A percentile compares a stretch with the other conserved stretches of the same genome.
Evolutionary conservation across 345 rosid genomes (phyloP).

Genomic region (Linum trigynum): DNA sequence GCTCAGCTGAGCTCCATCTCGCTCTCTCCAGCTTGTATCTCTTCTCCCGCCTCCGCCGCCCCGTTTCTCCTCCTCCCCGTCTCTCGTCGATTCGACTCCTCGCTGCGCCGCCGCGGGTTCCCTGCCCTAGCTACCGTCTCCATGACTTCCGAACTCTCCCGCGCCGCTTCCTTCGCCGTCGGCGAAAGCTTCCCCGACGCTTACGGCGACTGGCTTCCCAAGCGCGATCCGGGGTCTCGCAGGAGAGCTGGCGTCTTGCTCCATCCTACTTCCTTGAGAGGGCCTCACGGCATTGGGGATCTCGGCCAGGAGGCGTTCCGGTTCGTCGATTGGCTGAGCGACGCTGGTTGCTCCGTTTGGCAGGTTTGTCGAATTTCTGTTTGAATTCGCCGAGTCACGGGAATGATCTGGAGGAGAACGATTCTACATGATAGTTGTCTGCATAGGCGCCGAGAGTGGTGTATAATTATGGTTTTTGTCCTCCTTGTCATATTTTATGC

Average conservation of each 20-base stretch:
- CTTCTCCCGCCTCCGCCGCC: not conserved
- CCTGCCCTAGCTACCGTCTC: conserved; percentile 6
- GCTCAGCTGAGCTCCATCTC: not conserved
- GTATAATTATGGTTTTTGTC: not conserved
- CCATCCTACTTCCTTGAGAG: conserved; percentile 83
- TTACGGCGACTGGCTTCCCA: conserved; percentile 52
- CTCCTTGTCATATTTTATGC: not conserved
- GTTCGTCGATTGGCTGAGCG: conserved; percentile 83
- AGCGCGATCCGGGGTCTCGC: conserved; percentile 25
- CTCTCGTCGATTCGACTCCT: not conserved
- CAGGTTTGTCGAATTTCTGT: conserved; percentile 33
- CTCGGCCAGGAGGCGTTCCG: conserved; percentile 66
- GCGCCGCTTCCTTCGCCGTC: conserved; percentile 22
- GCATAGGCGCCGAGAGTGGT: too few relatives aligned
- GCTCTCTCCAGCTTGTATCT: not conserved
- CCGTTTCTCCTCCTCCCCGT: not conserved
- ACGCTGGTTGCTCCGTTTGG: conserved; percentile 85
- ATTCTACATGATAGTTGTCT: too few relatives aligned
- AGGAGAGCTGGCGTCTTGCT: conserved; percentile 85
- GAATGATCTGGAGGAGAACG: too few relatives aligned
- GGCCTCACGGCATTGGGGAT: conserved; percentile 82
- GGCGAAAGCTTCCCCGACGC: conserved; percentile 58
- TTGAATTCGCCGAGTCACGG: not conserved
- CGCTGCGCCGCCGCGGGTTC: not conserved
- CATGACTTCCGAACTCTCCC: conserved; percentile 15